Base-by-base conservation (phyloP, 768 basidiomycete species). In the Postia placenta region DNA sequence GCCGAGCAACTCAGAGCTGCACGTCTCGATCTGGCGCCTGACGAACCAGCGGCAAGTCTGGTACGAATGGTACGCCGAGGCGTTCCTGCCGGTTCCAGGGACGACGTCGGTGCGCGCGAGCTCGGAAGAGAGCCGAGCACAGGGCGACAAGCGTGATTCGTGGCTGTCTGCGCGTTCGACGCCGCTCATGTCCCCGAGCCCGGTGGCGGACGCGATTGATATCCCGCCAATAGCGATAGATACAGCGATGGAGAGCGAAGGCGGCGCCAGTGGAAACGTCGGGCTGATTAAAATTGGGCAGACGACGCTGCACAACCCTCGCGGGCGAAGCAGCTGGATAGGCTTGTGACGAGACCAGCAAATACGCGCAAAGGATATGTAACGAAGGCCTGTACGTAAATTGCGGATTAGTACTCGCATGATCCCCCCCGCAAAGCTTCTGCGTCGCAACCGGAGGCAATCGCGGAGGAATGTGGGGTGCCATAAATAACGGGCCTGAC, bases 41-140 rank as follows among this genome's bases (percentile, higher is more conserved):
- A 95, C 92, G 2, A 89, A 88, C 65, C 78, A 85, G 48, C 80
- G 82, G 15, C 85, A 87, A 57, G 89, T 99, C 12, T 99, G 96
- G 96, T 98, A 98, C 67, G 96, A 98, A 67, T 99, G 96, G 96
- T 85, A 87, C 61, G 93, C 92, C 0, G 94, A 97, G 60, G 85
- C 92, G 15, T 98, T 90, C 70, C 71, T 98, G 45, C 80, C 87
- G 4, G 71, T 85, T 15, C 72, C 78, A 22, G 50, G 54, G 27
- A 65, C 65, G 35, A 60, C 62, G 28, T 60, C 65, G 4, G 50
- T 64, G 14, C 63, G 63, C 27, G 52, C 66, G 70, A 9, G 60
- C 65, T 38, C 66, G 38, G 60, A 58, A 20, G 42, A 25, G 28
- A 19, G 35, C 20, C 45, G 9, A 27, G 26, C 33, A 26, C 26